Evolutionary conservation across 2,329 filamentous ascomycete genomes (phyloP).

Genomic region (Lasiodiplodia theobromae): DNA sequence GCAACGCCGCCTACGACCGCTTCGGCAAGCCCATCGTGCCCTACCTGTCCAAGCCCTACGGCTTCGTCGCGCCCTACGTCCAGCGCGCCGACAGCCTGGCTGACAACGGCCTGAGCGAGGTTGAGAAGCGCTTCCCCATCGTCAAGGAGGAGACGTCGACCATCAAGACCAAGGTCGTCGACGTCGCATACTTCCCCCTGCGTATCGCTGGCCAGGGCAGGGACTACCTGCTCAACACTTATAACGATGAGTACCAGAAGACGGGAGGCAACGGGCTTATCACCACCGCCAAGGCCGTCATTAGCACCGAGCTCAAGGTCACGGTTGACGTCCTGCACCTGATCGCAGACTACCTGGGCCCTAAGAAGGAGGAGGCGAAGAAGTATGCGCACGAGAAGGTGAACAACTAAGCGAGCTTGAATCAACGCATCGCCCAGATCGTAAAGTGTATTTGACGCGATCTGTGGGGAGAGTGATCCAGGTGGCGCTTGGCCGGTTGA

Average conservation of each 20-base stretch:
- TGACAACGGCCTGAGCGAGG: constrained; percentile 45
- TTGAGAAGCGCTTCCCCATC: constrained; percentile 49
- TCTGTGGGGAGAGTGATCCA: not conserved
- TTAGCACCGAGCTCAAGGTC: constrained; percentile 50
- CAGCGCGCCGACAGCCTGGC: constrained; percentile 72
- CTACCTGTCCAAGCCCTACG: constrained; percentile 79
- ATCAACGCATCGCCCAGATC: not conserved
- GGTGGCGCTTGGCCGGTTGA: constrained; percentile 5
- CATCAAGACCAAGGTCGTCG: constrained; percentile 42
- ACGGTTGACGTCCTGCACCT: constrained; percentile 43
- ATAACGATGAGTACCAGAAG: constrained; percentile 50
- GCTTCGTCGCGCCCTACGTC: constrained; percentile 84
- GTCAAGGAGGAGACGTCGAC: constrained; percentile 59
- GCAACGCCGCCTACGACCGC: constrained; percentile 76
- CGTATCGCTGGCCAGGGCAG: constrained; percentile 38
- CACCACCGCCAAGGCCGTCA: constrained; percentile 45
- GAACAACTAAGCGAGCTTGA: constrained; percentile 25
- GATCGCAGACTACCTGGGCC: constrained; percentile 42
- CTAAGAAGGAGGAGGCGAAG: constrained; percentile 42
- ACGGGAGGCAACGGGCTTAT: constrained; percentile 45
- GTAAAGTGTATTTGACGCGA: constrained; percentile 1
- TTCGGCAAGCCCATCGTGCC: constrained; percentile 81
- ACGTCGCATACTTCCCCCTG: constrained; percentile 42
- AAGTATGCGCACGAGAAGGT: constrained; percentile 45
- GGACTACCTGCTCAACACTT: constrained; percentile 47